Base-by-base conservation (phyloP, 345 rosid genomes). In the Melastoma malabathricum region DNA sequence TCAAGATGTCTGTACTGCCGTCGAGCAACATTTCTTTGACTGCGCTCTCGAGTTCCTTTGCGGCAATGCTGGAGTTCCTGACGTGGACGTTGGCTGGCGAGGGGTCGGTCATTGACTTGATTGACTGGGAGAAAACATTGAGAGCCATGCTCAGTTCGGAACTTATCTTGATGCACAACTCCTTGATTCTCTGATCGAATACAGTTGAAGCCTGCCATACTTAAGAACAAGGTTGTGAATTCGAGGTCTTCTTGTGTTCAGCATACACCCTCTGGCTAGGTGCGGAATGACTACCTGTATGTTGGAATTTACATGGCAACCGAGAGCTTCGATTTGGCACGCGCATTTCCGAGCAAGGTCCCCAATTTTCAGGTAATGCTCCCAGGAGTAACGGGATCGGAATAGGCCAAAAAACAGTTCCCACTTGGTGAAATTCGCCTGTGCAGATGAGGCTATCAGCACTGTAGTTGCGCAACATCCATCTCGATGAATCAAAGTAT, bases 341-440 rank as follows among this genome's bases (percentile, higher is more conserved):
- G 97, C 96, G 55, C 94, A 86, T 75, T 81, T 78, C 3, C 96
- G 82, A 62, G 73, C 69, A 23, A 78, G 64, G 22, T 73, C 68
- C 46, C 80, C 94, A 34, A 86, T 59, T 67, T 76, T 72, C 53
- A 81, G 58, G 64, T 86, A 89, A 12, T 71, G 75, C 61, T 80
- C 66, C 94, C 94, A 89, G 0, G 97, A 94, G 61, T 86, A 90
- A 6, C 80, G 57, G 57, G 79, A 66, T 47, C 58, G 48, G 68
- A 89, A 86, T n/a, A 60, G 66, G 0, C 97, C 96, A 51, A 79
- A 96, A 0, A 73, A 62, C 6, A 96, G 96, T 53, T 89, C 96
- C 97, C 94, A 89, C 63, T 77, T 75, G 1, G 97, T 90, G 54
- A 80, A 80, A 64, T 86, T 81, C 31, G 83, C 96, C 97, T 83